Base-by-base conservation (phyloP, 2,329 filamentous ascomycete genomes). In the Emmonsiellopsis sp. region DNA sequence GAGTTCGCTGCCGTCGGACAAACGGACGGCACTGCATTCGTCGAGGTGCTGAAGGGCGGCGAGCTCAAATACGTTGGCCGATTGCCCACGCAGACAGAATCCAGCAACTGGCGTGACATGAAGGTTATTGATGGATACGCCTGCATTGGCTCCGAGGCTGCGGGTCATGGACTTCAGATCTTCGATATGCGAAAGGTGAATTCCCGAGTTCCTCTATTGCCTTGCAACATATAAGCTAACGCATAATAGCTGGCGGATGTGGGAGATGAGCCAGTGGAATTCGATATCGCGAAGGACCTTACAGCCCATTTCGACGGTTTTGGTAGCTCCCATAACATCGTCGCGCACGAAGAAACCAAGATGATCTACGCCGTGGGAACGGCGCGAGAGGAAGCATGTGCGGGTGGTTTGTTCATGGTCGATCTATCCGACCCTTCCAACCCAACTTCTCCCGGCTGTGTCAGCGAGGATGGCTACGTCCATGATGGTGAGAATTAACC, bases 111-210 rank as follows among this genome's bases (percentile, higher is more conserved):
- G 68, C 65, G 65, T 52, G 71, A 73, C 52, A 71, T 72, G 49
- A 64, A 68, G 53, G 58, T 65, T 54, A 58, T 71, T 60, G 67
- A 72, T 53, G 63, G 68, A 54, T 74, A 71, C 53, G 68, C 71
- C 50, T 60, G 69, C 53, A 70, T 73, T 54, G 70, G 70, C n/a
- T 66, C 67, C 10, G 74, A 77, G 57, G 74, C 77, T 36, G 59
- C 62, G 43, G 64, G 71, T 59, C 81, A 84, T 64, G 77, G 78
- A 36, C 75, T 84, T 46, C 81, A 84, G 65, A 75, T 84, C 65
- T 84, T 84, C 61, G 81, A 84, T 65, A 75, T 83, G 77, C 75
- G 71, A 60, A 82, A 76, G 57, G 57, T 61, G 45, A 48, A 40
- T 48, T 42, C 43, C 39, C 34, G 11, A 5, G 9, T 50, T 8